Evolutionary conservation across 2,329 filamentous ascomycete genomes (phyloP).

Genomic region (Talaromyces funiculosus): DNA sequence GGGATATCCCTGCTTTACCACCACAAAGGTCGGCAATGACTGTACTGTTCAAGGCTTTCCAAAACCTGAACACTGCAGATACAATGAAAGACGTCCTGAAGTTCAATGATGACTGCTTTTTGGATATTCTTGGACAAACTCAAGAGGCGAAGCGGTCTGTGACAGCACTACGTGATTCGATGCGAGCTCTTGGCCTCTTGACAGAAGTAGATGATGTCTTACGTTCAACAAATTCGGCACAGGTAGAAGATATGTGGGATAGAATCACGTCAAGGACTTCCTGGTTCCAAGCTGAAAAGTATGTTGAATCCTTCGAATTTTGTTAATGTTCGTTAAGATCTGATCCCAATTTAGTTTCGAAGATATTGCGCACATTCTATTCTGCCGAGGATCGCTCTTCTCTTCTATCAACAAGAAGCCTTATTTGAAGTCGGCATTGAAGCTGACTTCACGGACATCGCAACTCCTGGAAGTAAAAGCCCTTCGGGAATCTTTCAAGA

Average conservation of each 20-base stretch:
- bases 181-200: slow-evolving; percentile 64
- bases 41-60: slow-evolving; percentile 73
- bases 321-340: neutral
- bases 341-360: slow-evolving; percentile 29
- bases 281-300: slow-evolving; percentile 83
- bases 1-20: slow-evolving; percentile 74
- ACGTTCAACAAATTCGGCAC: slow-evolving; percentile 52
- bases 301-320: slow-evolving; percentile 17
- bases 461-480: slow-evolving; percentile 68
- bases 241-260: slow-evolving; percentile 57
- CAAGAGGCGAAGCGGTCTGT: slow-evolving; percentile 32
- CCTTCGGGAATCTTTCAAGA: slow-evolving; percentile 67
- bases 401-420: slow-evolving; percentile 69
- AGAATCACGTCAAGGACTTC: slow-evolving; percentile 60
- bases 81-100: slow-evolving; percentile 50
- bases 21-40: slow-evolving; percentile 57
- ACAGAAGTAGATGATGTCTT: slow-evolving; percentile 78
- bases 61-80: slow-evolving; percentile 65
- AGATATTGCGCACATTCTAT: slow-evolving; percentile 74
- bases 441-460: slow-evolving; percentile 57
- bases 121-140: slow-evolving; percentile 42
- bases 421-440: slow-evolving; percentile 56
- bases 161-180: slow-evolving; percentile 50
- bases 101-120: slow-evolving; percentile 57
- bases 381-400: slow-evolving; percentile 75